These are phyloP conservation scores for Ascochyta rabiei DNA, from an alignment of 2,329 filamentous ascomycete genomes.

Conservation along the genomic window DNA sequence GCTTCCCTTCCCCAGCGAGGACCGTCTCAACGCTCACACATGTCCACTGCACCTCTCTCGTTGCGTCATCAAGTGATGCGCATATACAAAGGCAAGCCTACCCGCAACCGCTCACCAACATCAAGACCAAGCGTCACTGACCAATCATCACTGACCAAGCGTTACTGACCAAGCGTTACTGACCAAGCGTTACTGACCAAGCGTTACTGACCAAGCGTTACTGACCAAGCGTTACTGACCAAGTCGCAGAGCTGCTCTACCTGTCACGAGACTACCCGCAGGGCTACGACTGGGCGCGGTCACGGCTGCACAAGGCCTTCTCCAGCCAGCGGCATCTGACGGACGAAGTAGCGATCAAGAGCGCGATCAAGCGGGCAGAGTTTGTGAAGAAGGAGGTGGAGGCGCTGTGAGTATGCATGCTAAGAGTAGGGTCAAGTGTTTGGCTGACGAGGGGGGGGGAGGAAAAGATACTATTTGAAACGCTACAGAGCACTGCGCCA, in stretches of 20 bases:
- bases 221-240: no score
- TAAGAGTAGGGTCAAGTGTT: no score
- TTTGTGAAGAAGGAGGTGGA: slow-evolving; percentile 97
- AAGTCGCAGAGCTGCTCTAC: slow-evolving; percentile 63
- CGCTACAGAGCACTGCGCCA: slow-evolving; percentile 84
- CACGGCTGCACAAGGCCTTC: slow-evolving; percentile 84
- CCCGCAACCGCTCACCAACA: neutral
- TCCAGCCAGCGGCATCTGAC: slow-evolving; percentile 71
- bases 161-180: no score
- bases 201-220: no score
- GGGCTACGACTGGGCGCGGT: slow-evolving; percentile 82
- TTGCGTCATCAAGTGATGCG: slow-evolving; percentile 80
- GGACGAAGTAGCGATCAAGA: slow-evolving; percentile 76
- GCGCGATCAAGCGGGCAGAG: slow-evolving; percentile 77
- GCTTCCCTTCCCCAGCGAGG: no score
- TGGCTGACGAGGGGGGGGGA: no score
- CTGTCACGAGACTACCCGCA: slow-evolving; percentile 86
- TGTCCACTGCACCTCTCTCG: slow-evolving; percentile 55
- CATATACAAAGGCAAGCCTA: slow-evolving; percentile 79
- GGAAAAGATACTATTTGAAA: slow-evolving; percentile 72
- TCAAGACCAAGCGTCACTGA: no score
- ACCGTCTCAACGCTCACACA: slow-evolving; percentile 5
- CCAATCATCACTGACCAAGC: no score
- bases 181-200: no score
- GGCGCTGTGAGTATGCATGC: slow-evolving; percentile 71